phyloP scores from a whole-genome alignment of 495 filamentous ascomycete genomes.

The Daldinia caldariorum region DNA sequence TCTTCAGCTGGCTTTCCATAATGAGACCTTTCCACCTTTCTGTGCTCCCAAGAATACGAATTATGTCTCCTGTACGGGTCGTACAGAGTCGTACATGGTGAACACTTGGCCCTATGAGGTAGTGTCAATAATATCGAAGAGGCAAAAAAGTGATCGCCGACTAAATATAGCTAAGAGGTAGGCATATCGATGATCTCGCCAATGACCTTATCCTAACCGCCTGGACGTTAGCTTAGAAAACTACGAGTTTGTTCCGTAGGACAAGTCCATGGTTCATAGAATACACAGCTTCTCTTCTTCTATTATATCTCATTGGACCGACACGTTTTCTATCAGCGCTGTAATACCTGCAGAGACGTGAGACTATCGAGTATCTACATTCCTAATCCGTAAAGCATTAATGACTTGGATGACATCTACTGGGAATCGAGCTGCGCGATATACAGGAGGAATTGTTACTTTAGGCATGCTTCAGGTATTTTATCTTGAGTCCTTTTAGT shows the following conservation, averaged over 20 bases:
- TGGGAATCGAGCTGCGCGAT: too few relatives aligned
- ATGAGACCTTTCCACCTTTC: conserved; percentile 21
- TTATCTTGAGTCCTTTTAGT: too few relatives aligned
- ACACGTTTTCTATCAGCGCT: neutral
- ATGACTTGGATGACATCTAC: too few relatives aligned
- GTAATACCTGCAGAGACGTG: neutral
- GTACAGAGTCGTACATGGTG: conserved; percentile 6
- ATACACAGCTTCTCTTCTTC: neutral
- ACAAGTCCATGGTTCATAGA: neutral
- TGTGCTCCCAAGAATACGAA: conserved; percentile 5
- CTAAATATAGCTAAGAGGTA: neutral
- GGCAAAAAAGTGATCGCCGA: conserved; percentile 6
- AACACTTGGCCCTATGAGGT: neutral
- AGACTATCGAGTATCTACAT: neutral
- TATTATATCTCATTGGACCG: neutral
- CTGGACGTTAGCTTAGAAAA: neutral
- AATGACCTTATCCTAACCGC: neutral
- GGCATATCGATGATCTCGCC: neutral
- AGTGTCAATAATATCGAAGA: too few relatives aligned
- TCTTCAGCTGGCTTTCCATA: neutral
- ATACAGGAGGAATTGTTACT: too few relatives aligned
- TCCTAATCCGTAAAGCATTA: neutral
- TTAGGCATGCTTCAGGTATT: too few relatives aligned
- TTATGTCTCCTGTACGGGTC: conserved; percentile 10
- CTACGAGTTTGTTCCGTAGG: neutral